phyloP scores from a whole-genome alignment of 805 yeast genomes.

The Wickerhamiella musiphila region DNA sequence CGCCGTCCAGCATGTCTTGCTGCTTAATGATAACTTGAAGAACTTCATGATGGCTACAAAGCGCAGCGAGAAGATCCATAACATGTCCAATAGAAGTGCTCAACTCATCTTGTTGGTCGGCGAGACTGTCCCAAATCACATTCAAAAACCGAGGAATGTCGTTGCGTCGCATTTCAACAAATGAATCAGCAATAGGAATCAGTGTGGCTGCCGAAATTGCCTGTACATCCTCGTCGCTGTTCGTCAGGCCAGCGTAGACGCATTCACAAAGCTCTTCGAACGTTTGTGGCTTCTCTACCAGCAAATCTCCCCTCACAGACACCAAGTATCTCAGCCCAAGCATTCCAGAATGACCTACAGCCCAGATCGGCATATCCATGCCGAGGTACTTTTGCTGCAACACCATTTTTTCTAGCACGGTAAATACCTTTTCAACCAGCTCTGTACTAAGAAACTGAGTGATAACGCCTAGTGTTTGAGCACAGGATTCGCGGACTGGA shows the following conservation, averaged over 20 bases:
- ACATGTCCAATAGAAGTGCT: slow-evolving; percentile 92
- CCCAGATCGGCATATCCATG: slow-evolving; percentile 57
- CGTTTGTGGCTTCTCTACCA: slow-evolving; percentile 37
- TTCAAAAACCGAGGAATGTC: slow-evolving; percentile 30
- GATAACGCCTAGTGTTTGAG: slow-evolving; percentile 83
- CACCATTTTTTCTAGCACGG: slow-evolving; percentile 48
- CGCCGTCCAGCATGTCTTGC: slow-evolving; percentile 31
- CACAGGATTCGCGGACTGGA: slow-evolving; percentile 93
- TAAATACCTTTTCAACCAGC: slow-evolving; percentile 43
- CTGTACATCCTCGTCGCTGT: slow-evolving; percentile 86
- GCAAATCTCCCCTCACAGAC: slow-evolving; percentile 67
- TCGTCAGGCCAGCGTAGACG: slow-evolving; percentile 68
- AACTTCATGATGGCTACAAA: slow-evolving; percentile 70
- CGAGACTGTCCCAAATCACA: slow-evolving; percentile 82
- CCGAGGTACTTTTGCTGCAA: slow-evolving; percentile 38
- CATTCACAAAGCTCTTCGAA: slow-evolving; percentile 61
- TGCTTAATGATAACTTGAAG: slow-evolving; percentile 49
- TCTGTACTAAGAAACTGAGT: slow-evolving; percentile 52
- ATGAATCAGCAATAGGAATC: slow-evolving; percentile 76
- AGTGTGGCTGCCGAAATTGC: slow-evolving; percentile 90
- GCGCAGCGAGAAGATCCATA: slow-evolving; percentile 78
- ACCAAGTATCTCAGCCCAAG: slow-evolving; percentile 84
- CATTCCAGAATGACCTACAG: slow-evolving; percentile 96
- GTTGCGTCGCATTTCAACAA: slow-evolving; percentile 42
- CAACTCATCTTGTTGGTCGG: slow-evolving; percentile 75